phyloP scores from a whole-genome alignment of 2,329 filamentous ascomycete genomes.

The Paracoccidioides brasiliensis region DNA sequence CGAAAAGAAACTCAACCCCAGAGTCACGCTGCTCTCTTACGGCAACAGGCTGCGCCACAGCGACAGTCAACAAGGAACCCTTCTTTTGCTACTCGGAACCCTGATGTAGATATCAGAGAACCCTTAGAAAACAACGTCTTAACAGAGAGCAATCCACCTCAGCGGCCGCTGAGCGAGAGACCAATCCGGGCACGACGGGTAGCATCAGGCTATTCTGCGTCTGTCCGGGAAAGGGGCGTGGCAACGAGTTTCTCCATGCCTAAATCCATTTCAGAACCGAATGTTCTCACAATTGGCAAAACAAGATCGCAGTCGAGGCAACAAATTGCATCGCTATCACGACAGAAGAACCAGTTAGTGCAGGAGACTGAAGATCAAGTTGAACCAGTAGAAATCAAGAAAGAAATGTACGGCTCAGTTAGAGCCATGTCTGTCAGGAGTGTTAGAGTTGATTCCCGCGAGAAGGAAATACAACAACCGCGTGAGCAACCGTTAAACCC shows the following conservation, averaged over 20 bases:
- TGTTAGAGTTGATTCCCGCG: not conserved
- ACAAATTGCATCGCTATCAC: slow-evolving; percentile 20
- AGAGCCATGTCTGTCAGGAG: not conserved
- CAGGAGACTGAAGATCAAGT: slow-evolving; percentile 14
- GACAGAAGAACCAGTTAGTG: slow-evolving; percentile 10
- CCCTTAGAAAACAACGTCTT: slow-evolving; percentile 6
- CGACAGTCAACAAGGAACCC: slow-evolving; percentile 19
- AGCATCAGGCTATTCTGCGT: slow-evolving; percentile 22
- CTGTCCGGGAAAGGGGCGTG: slow-evolving; percentile 20
- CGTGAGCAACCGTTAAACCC: not conserved
- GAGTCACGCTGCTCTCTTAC: slow-evolving; percentile 36
- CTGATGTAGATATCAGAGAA: slow-evolving; percentile 6
- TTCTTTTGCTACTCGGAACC: slow-evolving; percentile 15
- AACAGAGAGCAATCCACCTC: slow-evolving; percentile 5
- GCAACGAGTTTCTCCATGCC: slow-evolving; percentile 16
- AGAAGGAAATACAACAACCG: not conserved
- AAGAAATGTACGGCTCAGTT: slow-evolving; percentile 1
- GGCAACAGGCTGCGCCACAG: slow-evolving; percentile 31
- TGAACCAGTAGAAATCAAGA: slow-evolving; percentile 5
- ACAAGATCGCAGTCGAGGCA: slow-evolving; percentile 30
- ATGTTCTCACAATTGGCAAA: slow-evolving; percentile 26
- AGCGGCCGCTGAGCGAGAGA: slow-evolving; percentile 26
- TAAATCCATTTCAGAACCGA: slow-evolving; percentile 22
- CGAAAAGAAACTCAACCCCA: slow-evolving; percentile 24
- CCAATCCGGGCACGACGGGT: slow-evolving; percentile 27